Base-by-base conservation (phyloP, 345 rosid species). In the Jatropha curcas region DNA sequence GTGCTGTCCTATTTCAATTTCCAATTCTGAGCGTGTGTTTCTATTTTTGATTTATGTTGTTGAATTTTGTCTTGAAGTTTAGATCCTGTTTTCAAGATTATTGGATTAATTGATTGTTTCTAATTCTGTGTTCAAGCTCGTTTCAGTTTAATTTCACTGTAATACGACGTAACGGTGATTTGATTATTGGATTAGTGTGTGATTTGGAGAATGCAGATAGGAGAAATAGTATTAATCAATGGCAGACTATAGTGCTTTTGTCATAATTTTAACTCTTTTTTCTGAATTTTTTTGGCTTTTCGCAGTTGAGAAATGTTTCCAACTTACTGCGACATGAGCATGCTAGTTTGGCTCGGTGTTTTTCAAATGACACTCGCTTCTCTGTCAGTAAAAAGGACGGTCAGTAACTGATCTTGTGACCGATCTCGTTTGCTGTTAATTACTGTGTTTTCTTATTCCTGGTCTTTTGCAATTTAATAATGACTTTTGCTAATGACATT, bases 221-320 rank as follows among this genome's bases (percentile, higher is more conserved):
- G 67, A 13, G 46, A 37, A 55, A 28, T 19, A 25, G 34, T 22
- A 50, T 61, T 61, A 20, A 63, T 51, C 22, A 6, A 13, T 20
- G 53, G 43, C 14, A 52, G 27, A 53, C 53, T 5, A 31, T 30
- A n/a, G 8, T 50, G 34, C 19, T 55, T 24, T 20, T 41, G 35
- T 17, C 24, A 19, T 51, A 24, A 22, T 60, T n/a, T 4, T 48
- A 57, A 5, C 62, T 31, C 8, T 39, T 6, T 60, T 14, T 41
- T 6, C n/a, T n/a, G n/a, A n/a, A 11, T 45, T 20, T 61, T 41
- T 3, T 13, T 14, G 62, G 66, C 48, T 71, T 75, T 74, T 67
- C 45, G 63, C 92, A 93, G 98, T 60, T 93, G 76, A 79, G 84
- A 80, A 82, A 80, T 82, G 88, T 80, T 74, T 71, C 93, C 2